Percentiles rank a stretch among this genome's conserved stretches.
Conservation (phyloP, 1,284 basidiomycete species). For the Flammula alnicola region DNA sequence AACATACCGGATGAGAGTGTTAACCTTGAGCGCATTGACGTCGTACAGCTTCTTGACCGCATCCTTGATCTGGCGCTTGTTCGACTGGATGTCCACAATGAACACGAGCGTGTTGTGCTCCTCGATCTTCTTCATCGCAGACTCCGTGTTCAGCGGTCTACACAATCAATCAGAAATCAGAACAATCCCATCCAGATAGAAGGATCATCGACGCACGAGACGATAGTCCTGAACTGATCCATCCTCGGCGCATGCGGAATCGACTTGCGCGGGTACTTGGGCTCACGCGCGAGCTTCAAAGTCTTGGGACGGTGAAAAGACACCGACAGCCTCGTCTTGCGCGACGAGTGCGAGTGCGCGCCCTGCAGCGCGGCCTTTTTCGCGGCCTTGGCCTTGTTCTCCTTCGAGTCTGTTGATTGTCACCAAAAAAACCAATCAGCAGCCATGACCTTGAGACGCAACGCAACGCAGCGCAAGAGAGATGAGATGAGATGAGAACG, state of each 20-base stretch:
- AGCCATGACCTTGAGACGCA: background rate
- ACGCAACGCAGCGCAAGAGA: no score
- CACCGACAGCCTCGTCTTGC: conserved; percentile 88
- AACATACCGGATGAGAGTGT: conserved; percentile 93
- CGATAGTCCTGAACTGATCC: conserved; percentile 96
- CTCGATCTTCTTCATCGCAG: conserved; percentile 98
- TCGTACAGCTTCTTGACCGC: conserved; percentile 99
- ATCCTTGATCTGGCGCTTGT: conserved; percentile 99
- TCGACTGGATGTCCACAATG: conserved; percentile 92
- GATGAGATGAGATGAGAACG: conserved; percentile 32
- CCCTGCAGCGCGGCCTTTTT: conserved; percentile 98
- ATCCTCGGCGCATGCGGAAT: conserved; percentile 94
- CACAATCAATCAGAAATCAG: background rate
- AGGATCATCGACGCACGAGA: conserved; percentile 60
- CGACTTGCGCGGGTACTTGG: conserved; percentile 95
- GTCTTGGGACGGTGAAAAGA: conserved; percentile 98
- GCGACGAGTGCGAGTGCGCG: conserved; percentile 71
- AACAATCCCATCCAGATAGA: conserved; percentile 3
- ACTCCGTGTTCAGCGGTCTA: conserved; percentile 83
- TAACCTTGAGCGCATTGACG: conserved; percentile 94
- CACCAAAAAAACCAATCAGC: background rate
- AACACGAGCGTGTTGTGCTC: conserved; percentile 99
- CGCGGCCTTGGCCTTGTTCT: conserved; percentile 89
- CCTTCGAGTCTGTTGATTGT: conserved; percentile 43
- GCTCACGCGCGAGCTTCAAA: conserved; percentile 82